Conservation (phyloP, 2,329 filamentous ascomycete species). For the Colletotrichum limetticola region DNA sequence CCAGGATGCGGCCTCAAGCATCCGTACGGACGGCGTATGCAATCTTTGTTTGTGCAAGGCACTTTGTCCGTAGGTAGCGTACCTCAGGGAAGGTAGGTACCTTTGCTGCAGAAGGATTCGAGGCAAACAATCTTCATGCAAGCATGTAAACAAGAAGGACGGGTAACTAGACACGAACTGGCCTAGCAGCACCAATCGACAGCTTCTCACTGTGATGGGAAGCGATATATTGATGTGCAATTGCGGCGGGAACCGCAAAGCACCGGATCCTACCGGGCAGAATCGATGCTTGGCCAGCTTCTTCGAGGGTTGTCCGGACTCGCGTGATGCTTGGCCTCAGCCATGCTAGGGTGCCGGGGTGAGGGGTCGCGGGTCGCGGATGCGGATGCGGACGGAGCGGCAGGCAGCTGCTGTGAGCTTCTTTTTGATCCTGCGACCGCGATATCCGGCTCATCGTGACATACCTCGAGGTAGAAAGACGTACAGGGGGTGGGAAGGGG, state of each 20-base stretch:
- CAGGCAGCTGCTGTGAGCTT: not conserved
- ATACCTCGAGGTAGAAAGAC: not conserved
- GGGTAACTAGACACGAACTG: not conserved
- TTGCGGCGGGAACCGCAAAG: not conserved
- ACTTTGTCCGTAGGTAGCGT: no score
- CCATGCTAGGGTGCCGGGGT: not conserved
- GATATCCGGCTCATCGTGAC: not conserved
- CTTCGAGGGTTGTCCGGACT: not conserved
- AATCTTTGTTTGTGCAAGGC: not conserved
- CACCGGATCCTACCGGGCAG: constrained; percentile 16
- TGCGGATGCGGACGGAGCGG: not conserved
- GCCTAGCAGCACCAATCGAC: not conserved
- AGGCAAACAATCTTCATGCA: not conserved
- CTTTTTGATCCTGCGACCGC: not conserved
- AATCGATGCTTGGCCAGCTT: constrained; percentile 18
- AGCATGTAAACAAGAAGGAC: not conserved
- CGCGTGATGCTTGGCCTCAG: not conserved
- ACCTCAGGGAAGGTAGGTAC: not conserved
- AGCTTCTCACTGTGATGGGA: not conserved
- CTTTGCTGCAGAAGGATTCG: not conserved
- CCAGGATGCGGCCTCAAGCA: not conserved
- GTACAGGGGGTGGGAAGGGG: no score
- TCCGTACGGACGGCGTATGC: no score
- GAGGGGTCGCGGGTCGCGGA: not conserved
- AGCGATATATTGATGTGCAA: not conserved